Evolutionary conservation across 306 rosid species (phyloP).

Genomic region (Chamaecrista fasciculata): DNA sequence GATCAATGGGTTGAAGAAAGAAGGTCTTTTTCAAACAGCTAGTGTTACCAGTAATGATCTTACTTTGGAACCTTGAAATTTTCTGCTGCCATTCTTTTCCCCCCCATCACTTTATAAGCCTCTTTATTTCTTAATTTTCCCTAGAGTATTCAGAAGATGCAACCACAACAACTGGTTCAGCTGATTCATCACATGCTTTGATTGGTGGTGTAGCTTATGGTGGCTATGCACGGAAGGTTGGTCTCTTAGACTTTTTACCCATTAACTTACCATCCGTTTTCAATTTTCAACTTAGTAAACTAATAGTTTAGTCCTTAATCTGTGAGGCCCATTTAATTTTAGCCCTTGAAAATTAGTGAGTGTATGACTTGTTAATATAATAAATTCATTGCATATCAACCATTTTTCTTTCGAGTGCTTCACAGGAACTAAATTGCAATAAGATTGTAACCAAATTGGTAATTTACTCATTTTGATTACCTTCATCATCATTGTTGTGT

Average conservation of each 20-base stretch:
- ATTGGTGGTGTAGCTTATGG: conserved; percentile 86
- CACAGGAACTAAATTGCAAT: neutral
- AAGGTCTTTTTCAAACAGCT: conserved; percentile 54
- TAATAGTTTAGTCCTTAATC: neutral
- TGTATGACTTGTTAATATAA: neutral
- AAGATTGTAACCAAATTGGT: neutral
- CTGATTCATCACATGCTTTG: conserved; percentile 36
- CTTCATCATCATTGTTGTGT: too few relatives aligned
- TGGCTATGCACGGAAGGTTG: conserved; percentile 92
- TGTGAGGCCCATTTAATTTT: neutral
- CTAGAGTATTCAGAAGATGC: conserved; percentile 41
- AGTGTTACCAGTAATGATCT: conserved; percentile 35
- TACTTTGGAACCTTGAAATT: neutral
- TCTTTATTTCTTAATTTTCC: conserved; percentile 2
- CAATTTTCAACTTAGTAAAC: neutral
- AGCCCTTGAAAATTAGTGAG: neutral
- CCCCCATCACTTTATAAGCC: neutral
- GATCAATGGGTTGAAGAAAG: conserved; percentile 67
- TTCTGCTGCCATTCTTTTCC: conserved; percentile 14
- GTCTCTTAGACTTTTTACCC: neutral
- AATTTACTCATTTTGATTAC: too few relatives aligned
- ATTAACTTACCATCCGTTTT: conserved; percentile 11
- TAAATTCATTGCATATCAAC: neutral
- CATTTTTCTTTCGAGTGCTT: neutral
- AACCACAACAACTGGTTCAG: conserved; percentile 22